Conservation (phyloP, 257 asterid species). For the Ligustrum vulgare region DNA sequence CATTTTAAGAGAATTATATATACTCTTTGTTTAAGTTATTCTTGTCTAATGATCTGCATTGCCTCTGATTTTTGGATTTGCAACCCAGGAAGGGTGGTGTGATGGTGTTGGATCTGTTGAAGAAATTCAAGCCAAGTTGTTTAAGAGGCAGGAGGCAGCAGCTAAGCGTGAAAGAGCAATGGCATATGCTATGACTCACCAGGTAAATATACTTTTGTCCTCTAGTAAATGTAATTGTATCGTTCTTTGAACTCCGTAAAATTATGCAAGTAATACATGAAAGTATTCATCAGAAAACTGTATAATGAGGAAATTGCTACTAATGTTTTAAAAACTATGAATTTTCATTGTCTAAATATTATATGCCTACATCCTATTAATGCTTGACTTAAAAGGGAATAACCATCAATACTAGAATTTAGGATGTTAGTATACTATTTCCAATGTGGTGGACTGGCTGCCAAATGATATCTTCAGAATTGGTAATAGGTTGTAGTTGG, state of each 20-base stretch:
- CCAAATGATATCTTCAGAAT: background rate
- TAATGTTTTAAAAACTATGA: background rate
- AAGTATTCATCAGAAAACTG: slow-evolving; percentile 5
- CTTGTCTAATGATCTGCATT: slow-evolving; percentile 12
- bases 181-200: slow-evolving; percentile 99
- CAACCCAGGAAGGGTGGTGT: slow-evolving; percentile 94
- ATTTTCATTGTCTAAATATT: background rate
- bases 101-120: slow-evolving; percentile 93
- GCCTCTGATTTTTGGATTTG: slow-evolving; percentile 17
- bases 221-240: slow-evolving; percentile 10
- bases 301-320: background rate
- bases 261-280: background rate
- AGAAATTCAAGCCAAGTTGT: slow-evolving; percentile 86
- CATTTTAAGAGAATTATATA: slow-evolving; percentile 11
- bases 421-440: background rate
- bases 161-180: slow-evolving; percentile 99
- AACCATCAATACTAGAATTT: slow-evolving; percentile 2
- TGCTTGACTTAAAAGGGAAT: background rate
- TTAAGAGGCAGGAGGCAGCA: slow-evolving; percentile 96
- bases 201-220: slow-evolving; percentile 46
- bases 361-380: background rate
- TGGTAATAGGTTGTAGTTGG: background rate
- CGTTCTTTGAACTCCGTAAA: slow-evolving; percentile 11
- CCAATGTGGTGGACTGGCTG: background rate
- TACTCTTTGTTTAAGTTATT: slow-evolving; percentile 2